These are phyloP conservation scores for Puccinia hordei DNA, from an alignment of 1,284 basidiomycete species.

Conservation along the genomic window DNA sequence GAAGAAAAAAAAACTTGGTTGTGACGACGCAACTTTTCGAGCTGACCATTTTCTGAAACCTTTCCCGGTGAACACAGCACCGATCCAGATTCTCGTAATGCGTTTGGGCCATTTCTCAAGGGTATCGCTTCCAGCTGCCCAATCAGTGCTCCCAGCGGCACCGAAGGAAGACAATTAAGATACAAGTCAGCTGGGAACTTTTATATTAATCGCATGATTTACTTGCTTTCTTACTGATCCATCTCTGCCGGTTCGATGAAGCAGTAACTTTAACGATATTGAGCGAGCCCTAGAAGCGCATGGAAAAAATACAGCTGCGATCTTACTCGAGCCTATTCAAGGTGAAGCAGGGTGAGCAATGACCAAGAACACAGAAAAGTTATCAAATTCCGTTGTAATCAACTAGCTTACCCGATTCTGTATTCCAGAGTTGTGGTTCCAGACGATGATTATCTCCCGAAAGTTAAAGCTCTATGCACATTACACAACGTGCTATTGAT, in stretches of 20 bases:
- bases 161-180: slow-evolving; percentile 65
- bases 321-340: slow-evolving; percentile 96
- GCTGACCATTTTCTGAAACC: slow-evolving; percentile 62
- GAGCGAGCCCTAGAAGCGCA: slow-evolving; percentile 77
- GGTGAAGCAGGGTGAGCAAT: slow-evolving; percentile 88
- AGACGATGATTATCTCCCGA: slow-evolving; percentile 79
- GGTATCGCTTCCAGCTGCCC: slow-evolving; percentile 73
- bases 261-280: slow-evolving; percentile 71
- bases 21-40: slow-evolving; percentile 31
- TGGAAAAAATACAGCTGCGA: slow-evolving; percentile 83
- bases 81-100: slow-evolving; percentile 81
- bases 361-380: background rate
- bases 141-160: slow-evolving; percentile 65
- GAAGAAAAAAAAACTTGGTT: background rate
- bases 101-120: slow-evolving; percentile 87
- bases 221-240: background rate
- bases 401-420: background rate
- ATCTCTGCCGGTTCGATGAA: background rate
- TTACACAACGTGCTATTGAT: slow-evolving; percentile 92
- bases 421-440: slow-evolving; percentile 78
- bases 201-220: background rate
- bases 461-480: slow-evolving; percentile 80
- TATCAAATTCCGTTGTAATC: background rate
- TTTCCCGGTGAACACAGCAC: slow-evolving; percentile 58
- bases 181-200: slow-evolving; percentile 68